These are phyloP conservation scores for Carex scoparia DNA, from an alignment of 176 grass and related monocot species.

Conservation along the genomic window DNA sequence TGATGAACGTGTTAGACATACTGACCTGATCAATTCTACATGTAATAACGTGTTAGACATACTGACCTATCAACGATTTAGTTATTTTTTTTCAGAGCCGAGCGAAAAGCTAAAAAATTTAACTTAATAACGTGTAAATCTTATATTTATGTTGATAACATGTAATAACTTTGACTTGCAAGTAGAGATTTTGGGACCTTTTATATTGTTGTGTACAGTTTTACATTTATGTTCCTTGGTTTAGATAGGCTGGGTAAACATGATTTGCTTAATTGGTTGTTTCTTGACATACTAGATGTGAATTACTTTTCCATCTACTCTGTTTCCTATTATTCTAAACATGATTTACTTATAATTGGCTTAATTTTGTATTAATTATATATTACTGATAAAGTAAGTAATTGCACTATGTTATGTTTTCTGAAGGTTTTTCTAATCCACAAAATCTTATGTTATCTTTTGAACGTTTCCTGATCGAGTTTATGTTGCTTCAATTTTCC, in stretches of 20 bases:
- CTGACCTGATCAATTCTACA: neutral
- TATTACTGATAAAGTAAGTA: neutral
- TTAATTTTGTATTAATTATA: neutral
- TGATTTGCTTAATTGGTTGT: too few species aligned
- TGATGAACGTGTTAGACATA: neutral
- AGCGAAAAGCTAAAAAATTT: neutral
- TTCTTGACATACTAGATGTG: neutral
- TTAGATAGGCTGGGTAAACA: neutral
- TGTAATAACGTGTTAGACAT: neutral
- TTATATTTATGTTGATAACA: neutral
- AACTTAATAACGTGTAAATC: neutral
- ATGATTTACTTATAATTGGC: neutral
- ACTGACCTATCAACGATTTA: neutral
- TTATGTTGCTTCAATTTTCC: slow-evolving; percentile 11
- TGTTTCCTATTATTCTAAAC: neutral
- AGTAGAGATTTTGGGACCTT: neutral
- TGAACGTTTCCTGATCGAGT: slow-evolving; percentile 8
- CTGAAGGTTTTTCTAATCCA: neutral
- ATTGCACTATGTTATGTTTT: neutral
- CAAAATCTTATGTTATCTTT: neutral
- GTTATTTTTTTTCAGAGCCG: neutral
- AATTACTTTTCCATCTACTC: neutral
- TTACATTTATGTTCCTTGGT: neutral
- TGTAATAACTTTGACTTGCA: neutral
- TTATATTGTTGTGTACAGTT: neutral